Base-by-base conservation (phyloP, 768 basidiomycete species). In the Xanthoconium purpureum region DNA sequence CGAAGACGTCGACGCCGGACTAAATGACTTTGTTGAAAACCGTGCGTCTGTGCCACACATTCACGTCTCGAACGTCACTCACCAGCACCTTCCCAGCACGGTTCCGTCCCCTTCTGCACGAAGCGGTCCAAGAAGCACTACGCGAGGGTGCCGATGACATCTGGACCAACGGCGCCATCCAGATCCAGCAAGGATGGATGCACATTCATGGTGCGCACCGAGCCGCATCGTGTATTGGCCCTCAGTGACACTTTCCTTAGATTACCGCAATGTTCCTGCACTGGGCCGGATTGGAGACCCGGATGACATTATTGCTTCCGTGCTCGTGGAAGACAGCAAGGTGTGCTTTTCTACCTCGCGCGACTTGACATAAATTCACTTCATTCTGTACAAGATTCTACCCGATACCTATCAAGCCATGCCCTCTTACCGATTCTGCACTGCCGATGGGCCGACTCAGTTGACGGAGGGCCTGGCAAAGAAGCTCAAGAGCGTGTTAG, bases 341-440 rank as follows among this genome's bases (percentile, higher is more conserved):
- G 87, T 85, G 56, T 29, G 74, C 63, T 28, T 24, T 24, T 32
- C 38, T 6, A 13, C 12, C 8, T 47, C 20, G 9, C 15, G 3
- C 37, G 32, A 17, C 20, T 18, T 28, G 7, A 12, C 13, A 18
- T 29, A 2, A 20, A 35, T 40, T 1, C 9, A 24, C 6, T 54
- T 37, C 38, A 17, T 40, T 9, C 4, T 15, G 38, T n/a, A 32
- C 4, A 62, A 89, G 88, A 85, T 90, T 33, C 64, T 80, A 11
- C 65, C 84, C 0, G 83, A 88, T 29, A 93, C 90, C 2, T 93
- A 92, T 62, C 83, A 88, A 64, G 78, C 87, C 6, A 92, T 93
- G 91, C 89, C 90, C 0, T 79, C 91, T 8, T 93, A 93, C 68
- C 83, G 91, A 18, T 57, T 92, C 17, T 91, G 87, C 70, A 93